Conservation (phyloP, 345 rosid genomes). For the Draba incana region DNA sequence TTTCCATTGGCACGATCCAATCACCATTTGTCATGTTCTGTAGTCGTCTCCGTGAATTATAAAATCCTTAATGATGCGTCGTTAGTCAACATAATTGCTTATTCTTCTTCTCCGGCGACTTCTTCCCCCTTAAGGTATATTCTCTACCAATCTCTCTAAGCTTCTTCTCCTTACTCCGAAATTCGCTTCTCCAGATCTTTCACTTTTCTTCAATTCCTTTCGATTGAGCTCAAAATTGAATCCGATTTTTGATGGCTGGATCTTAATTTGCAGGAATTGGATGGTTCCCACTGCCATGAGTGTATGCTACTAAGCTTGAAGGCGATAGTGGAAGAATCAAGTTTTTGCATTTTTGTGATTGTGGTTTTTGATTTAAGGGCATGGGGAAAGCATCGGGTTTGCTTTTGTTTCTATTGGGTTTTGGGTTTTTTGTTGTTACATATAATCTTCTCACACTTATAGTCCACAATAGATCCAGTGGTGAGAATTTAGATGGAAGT, state of each 20-base stretch:
- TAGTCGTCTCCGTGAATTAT: no score
- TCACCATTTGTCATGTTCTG: conserved; percentile 25
- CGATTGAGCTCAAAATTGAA: not conserved
- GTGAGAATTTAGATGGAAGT: conserved; percentile 44
- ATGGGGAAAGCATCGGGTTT: conserved; percentile 65
- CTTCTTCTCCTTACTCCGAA: not conserved
- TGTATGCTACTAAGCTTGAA: conserved; percentile 10
- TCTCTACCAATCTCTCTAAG: conserved; percentile 25
- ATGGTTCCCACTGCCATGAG: conserved; percentile 20
- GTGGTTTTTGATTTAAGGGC: conserved; percentile 17
- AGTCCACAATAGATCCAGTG: conserved; percentile 50
- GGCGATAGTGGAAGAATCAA: conserved; percentile 8
- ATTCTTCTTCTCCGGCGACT: conserved; percentile 24
- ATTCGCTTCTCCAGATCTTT: not conserved
- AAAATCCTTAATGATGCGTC: conserved; percentile 14
- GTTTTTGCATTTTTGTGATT: not conserved
- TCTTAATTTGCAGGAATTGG: conserved; percentile 32
- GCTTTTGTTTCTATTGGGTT: conserved; percentile 60
- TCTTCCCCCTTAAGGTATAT: not conserved
- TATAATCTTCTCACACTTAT: conserved; percentile 72
- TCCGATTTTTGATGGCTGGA: not conserved
- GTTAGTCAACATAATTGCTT: conserved; percentile 34
- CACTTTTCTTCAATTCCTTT: conserved; percentile 1
- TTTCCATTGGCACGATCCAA: conserved; percentile 35
- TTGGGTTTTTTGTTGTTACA: conserved; percentile 73